phyloP scores from a whole-genome alignment of 2,329 filamentous ascomycete genomes.

The Colletotrichum scovillei region DNA sequence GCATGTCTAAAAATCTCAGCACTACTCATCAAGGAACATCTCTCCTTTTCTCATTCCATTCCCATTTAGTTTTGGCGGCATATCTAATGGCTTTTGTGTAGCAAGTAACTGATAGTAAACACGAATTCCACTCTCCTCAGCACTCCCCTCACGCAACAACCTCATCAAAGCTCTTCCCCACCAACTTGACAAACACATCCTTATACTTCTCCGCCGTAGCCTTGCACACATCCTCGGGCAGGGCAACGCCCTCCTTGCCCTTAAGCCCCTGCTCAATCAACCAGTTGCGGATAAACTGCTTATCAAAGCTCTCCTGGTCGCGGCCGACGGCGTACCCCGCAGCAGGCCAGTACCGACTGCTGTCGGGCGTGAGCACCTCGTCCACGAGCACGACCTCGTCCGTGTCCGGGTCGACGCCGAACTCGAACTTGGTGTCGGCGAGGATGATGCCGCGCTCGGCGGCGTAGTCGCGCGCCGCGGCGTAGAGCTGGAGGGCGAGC shows the following conservation, averaged over 20 bases:
- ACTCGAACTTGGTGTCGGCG: slow-evolving; percentile 72
- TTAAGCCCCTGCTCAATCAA: slow-evolving; percentile 78
- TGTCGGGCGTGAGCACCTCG: slow-evolving; percentile 86
- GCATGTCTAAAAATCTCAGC: no score
- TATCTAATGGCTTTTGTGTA: neutral
- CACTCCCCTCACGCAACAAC: neutral
- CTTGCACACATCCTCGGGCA: slow-evolving; percentile 77
- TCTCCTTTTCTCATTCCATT: no score
- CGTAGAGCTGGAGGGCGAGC: slow-evolving; percentile 74
- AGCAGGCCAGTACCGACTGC: slow-evolving; percentile 87
- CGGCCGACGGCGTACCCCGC: slow-evolving; percentile 78
- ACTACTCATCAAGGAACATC: no score
- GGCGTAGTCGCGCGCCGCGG: slow-evolving; percentile 71
- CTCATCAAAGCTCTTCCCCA: slow-evolving; percentile 60
- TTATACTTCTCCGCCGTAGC: slow-evolving; percentile 79
- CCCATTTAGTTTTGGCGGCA: no score
- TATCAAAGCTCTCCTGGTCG: slow-evolving; percentile 88
- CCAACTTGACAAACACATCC: slow-evolving; percentile 75
- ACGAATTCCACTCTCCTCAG: neutral
- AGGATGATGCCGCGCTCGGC: slow-evolving; percentile 77
- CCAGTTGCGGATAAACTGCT: slow-evolving; percentile 88
- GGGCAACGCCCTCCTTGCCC: slow-evolving; percentile 76
- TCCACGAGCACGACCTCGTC: slow-evolving; percentile 81
- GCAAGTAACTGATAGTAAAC: neutral
- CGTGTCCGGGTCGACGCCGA: slow-evolving; percentile 73